phyloP scores from a whole-genome alignment of 2,329 filamentous ascomycete genomes.

The Ophiostoma triangulosporum region DNA sequence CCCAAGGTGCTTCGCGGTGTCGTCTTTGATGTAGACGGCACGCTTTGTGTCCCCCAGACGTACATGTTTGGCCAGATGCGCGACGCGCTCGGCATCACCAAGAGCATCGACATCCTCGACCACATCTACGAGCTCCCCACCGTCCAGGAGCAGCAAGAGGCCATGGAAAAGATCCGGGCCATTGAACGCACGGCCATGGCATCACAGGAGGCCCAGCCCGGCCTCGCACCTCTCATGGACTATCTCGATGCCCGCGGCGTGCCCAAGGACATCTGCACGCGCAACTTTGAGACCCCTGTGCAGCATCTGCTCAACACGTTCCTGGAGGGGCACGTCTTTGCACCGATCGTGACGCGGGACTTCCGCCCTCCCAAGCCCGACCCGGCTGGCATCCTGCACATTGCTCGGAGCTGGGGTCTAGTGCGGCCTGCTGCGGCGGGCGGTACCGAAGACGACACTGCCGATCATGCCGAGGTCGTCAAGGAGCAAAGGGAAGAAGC shows the following conservation, averaged over 20 bases:
- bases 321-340: conserved; percentile 52
- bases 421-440: conserved; percentile 10
- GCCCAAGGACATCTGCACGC: conserved; percentile 77
- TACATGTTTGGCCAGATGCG: conserved; percentile 95
- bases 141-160: conserved; percentile 40
- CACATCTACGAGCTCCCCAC: conserved; percentile 67
- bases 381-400: conserved; percentile 77
- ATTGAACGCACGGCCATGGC: conserved; percentile 77
- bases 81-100: conserved; percentile 55
- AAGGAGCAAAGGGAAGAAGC: conserved; percentile 14
- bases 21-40: conserved; percentile 92
- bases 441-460: conserved; percentile 8
- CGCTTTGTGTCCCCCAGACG: conserved; percentile 77
- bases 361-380: conserved; percentile 76
- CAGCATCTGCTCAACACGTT: conserved; percentile 63
- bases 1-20: conserved; percentile 37
- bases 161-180: conserved; percentile 58
- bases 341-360: conserved; percentile 72
- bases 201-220: conserved; percentile 67
- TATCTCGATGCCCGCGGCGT: conserved; percentile 59
- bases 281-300: conserved; percentile 80
- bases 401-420: conserved; percentile 66
- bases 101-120: conserved; percentile 69
- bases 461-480: conserved; percentile 10
- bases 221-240: conserved; percentile 63